phyloP scores from a whole-genome alignment of 2,329 filamentous ascomycete genomes.

The Verticillium longisporum region DNA sequence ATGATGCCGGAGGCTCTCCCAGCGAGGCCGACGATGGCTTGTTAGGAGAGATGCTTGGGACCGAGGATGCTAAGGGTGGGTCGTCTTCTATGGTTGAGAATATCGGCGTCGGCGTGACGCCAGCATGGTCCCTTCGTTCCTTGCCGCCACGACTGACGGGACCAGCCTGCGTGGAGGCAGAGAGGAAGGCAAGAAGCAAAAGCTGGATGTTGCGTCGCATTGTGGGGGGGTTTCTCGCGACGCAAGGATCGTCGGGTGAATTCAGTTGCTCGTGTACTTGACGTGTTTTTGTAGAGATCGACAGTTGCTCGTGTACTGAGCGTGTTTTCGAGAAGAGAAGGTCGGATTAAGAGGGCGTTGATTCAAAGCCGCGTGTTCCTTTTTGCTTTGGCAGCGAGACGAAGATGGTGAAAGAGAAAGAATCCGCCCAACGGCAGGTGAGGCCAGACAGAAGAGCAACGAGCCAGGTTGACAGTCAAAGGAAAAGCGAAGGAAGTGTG shows the following conservation, averaged over 20 bases:
- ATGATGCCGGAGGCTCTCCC: background rate
- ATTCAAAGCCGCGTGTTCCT: background rate
- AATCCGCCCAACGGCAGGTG: background rate
- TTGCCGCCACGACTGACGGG: slow-evolving; percentile 10
- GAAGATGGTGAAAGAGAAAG: slow-evolving; percentile 4
- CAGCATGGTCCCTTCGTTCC: slow-evolving; percentile 1
- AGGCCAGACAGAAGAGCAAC: background rate
- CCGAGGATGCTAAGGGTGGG: background rate
- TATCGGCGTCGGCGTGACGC: slow-evolving; percentile 9
- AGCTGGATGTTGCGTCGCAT: slow-evolving; percentile 5
- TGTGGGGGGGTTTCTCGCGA: background rate
- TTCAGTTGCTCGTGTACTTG: background rate
- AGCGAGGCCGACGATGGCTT: background rate
- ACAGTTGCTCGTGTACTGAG: background rate
- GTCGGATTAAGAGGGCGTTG: background rate
- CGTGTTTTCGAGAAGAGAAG: background rate
- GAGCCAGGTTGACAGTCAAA: background rate
- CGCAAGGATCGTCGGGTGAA: background rate
- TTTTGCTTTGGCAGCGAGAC: background rate
- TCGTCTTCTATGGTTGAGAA: slow-evolving; percentile 7
- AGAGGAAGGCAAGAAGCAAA: slow-evolving; percentile 8
- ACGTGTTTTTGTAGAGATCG: background rate
- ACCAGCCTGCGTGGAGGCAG: slow-evolving; percentile 12
- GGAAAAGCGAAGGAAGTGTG: slow-evolving; percentile 3
- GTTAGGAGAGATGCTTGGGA: background rate